Evolutionary conservation across 2,329 filamentous ascomycete genomes (phyloP).

Genomic region (Penicillium hesseltinei): DNA sequence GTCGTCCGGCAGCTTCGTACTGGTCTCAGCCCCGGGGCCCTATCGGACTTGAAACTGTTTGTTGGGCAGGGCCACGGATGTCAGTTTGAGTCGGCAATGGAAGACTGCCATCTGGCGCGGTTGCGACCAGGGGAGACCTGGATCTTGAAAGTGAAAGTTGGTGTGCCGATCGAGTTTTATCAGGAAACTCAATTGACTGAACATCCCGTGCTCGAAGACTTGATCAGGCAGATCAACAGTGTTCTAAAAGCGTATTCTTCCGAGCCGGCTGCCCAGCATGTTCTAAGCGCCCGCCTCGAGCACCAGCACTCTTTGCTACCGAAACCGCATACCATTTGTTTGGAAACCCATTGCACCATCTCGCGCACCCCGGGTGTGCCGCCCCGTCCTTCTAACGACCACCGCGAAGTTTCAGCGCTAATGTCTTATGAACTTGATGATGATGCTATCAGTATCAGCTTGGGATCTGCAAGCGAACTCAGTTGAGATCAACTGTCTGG

Average conservation of each 20-base stretch:
- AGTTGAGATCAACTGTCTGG: neutral
- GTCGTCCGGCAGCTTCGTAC: constrained; percentile 30
- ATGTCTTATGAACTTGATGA: constrained; percentile 5
- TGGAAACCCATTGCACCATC: constrained; percentile 26
- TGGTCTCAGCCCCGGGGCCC: constrained; percentile 28
- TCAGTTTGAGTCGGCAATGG: constrained; percentile 22
- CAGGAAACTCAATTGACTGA: neutral
- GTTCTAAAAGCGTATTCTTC: constrained; percentile 25
- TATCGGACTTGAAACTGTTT: constrained; percentile 26
- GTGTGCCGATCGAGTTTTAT: constrained; percentile 15
- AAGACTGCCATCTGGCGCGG: constrained; percentile 16
- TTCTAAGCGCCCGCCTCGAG: constrained; percentile 29
- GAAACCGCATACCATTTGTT: constrained; percentile 18
- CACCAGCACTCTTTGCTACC: constrained; percentile 36
- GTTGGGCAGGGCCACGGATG: constrained; percentile 25
- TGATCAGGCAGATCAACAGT: constrained; percentile 31
- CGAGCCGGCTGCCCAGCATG: constrained; percentile 15
- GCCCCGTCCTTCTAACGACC: neutral
- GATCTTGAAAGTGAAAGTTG: constrained; percentile 28
- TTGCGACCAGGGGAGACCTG: constrained; percentile 36
- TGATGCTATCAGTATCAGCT: constrained; percentile 8
- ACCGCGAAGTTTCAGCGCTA: neutral
- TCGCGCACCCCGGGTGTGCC: constrained; percentile 4
- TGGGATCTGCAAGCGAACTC: constrained; percentile 9
- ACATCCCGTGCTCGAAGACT: constrained; percentile 20